Conservation (phyloP, 768 basidiomycete genomes). For the Tricholoma sp. region DNA sequence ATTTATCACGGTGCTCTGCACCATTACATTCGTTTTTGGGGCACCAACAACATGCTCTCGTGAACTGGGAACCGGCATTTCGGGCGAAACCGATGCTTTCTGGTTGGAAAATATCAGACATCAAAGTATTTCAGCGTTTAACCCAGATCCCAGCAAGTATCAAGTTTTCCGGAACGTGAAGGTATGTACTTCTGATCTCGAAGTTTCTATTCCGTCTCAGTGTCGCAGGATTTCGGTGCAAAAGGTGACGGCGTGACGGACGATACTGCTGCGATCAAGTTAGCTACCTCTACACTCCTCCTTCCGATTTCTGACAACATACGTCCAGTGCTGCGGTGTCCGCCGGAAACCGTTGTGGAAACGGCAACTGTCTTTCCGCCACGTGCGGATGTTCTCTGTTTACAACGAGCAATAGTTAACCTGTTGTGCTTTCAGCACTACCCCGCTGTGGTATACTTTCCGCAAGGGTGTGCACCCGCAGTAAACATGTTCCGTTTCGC, state of each 20-base stretch:
- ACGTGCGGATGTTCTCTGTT: constrained; percentile 34
- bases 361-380: constrained; percentile 52
- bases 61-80: constrained; percentile 45
- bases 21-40: constrained; percentile 17
- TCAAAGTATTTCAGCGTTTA: constrained; percentile 65
- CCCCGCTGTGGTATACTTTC: constrained; percentile 78
- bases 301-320: neutral
- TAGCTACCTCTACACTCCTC: constrained; percentile 10
- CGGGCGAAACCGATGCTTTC: constrained; percentile 51
- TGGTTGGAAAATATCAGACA: constrained; percentile 73
- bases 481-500: neutral
- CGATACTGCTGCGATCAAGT: constrained; percentile 77
- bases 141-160: constrained; percentile 49
- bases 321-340: constrained; percentile 56
- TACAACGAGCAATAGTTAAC: neutral
- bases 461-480: constrained; percentile 46
- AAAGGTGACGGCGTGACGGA: constrained; percentile 64
- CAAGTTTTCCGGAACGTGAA: constrained; percentile 77
- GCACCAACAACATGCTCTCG: constrained; percentile 41
- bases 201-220: neutral
- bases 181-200: constrained; percentile 20
- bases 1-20: constrained; percentile 1
- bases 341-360: constrained; percentile 56
- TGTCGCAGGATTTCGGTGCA: constrained; percentile 33
- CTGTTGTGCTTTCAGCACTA: constrained; percentile 34